These are phyloP conservation scores for Ceratocystis harringtonii DNA, from an alignment of 2,329 filamentous ascomycete species.

Conservation along the genomic window DNA sequence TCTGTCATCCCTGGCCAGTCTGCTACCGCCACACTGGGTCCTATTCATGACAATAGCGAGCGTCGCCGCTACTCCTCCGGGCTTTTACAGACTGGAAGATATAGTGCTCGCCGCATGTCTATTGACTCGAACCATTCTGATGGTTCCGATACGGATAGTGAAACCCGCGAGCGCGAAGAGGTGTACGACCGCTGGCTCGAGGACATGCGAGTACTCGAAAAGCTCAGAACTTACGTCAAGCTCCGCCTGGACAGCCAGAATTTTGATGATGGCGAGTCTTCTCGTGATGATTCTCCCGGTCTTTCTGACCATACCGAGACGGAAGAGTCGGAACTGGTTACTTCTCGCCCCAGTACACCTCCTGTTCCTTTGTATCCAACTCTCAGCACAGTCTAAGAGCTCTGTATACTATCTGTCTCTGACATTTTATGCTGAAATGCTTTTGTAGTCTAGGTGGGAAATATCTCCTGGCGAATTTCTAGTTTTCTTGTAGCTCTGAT, in stretches of 20 bases:
- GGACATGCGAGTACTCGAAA: constrained; percentile 50
- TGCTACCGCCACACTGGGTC: constrained; percentile 55
- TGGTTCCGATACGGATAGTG: constrained; percentile 37
- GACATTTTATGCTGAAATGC: not conserved
- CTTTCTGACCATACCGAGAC: not conserved
- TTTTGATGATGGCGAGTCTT: constrained; percentile 30
- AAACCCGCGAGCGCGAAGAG: constrained; percentile 42
- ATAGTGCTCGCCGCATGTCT: constrained; percentile 25
- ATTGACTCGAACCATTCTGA: constrained; percentile 35
- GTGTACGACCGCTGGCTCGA: constrained; percentile 51
- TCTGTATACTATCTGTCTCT: not conserved
- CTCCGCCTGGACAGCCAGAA: constrained; percentile 42
- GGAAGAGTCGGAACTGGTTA: constrained; percentile 13
- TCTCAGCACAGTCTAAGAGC: constrained; percentile 7
- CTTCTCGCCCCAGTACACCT: constrained; percentile 7
- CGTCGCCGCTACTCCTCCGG: constrained; percentile 52
- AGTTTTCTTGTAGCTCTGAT: not conserved
- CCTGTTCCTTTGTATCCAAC: constrained; percentile 15
- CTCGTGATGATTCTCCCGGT: constrained; percentile 18
- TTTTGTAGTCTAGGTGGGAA: not conserved
- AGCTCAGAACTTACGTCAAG: constrained; percentile 42
- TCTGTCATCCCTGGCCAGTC: constrained; percentile 54
- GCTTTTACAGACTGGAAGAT: constrained; percentile 46
- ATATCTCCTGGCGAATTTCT: not conserved
- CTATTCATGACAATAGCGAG: constrained; percentile 47